Evolutionary conservation across 768 basidiomycete genomes (phyloP).

Genomic region (Termitomyces sp.): DNA sequence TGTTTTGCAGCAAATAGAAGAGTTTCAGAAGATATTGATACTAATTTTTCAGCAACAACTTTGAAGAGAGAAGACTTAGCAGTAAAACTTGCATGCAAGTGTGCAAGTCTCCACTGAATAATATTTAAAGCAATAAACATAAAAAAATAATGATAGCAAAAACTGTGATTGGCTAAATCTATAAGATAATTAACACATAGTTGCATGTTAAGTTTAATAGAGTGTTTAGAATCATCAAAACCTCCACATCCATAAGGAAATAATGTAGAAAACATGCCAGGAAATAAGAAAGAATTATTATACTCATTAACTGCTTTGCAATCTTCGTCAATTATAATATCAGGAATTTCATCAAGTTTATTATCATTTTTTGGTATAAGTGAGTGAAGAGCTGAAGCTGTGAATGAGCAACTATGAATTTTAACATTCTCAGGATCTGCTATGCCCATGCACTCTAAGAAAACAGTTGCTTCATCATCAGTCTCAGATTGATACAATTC

Average conservation of each 20-base stretch:
- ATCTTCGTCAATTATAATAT: background rate
- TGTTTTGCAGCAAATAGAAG: slow-evolving; percentile 31
- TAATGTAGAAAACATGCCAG: slow-evolving; percentile 33
- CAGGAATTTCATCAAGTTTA: background rate
- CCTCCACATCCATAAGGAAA: slow-evolving; percentile 42
- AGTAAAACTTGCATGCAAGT: slow-evolving; percentile 29
- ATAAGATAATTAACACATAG: slow-evolving; percentile 31
- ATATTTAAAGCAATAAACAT: slow-evolving; percentile 39
- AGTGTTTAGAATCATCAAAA: slow-evolving; percentile 27
- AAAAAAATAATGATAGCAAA: slow-evolving; percentile 37
- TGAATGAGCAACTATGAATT: background rate
- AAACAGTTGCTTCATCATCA: background rate
- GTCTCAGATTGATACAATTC: background rate
- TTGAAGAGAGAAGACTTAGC: slow-evolving; percentile 22
- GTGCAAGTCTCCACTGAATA: slow-evolving; percentile 26
- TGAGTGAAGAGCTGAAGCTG: background rate
- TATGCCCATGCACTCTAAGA: background rate
- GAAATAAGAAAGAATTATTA: background rate
- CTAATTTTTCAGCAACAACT: slow-evolving; percentile 20
- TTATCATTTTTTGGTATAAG: background rate
- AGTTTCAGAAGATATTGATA: slow-evolving; percentile 60
- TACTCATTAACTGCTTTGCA: background rate
- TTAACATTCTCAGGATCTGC: background rate
- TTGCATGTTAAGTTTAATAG: slow-evolving; percentile 21
- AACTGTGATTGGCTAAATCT: slow-evolving; percentile 23